Evolutionary conservation across 345 rosid species (phyloP).

Genomic region (Conringia planisiliqua): DNA sequence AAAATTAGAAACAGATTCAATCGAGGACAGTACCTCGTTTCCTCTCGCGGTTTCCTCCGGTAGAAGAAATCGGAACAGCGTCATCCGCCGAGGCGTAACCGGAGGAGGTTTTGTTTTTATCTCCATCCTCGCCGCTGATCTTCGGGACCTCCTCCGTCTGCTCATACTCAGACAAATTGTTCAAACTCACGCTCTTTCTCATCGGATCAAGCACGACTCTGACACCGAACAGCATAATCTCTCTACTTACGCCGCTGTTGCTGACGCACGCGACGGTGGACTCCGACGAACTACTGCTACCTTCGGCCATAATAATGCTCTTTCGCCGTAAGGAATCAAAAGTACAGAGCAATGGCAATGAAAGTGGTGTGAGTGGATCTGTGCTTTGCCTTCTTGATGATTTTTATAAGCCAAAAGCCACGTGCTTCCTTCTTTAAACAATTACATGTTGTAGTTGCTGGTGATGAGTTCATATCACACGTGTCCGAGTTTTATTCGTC

Average conservation of each 20-base stretch:
- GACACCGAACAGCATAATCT: constrained; percentile 89
- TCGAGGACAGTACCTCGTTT: constrained; percentile 62
- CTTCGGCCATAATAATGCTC: constrained; percentile 10
- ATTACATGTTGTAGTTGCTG: constrained; percentile 19
- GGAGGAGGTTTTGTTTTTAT: constrained; percentile 33
- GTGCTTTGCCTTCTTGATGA: neutral
- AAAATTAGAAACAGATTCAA: neutral
- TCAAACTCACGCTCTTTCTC: constrained; percentile 90
- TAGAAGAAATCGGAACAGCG: constrained; percentile 46
- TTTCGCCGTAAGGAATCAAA: constrained; percentile 12
- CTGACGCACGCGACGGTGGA: constrained; percentile 27
- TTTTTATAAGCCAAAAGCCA: constrained; percentile 28
- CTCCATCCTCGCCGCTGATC: neutral
- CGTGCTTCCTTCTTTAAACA: constrained; percentile 10
- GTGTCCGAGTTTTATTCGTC: neutral
- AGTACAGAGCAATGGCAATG: constrained; percentile 30
- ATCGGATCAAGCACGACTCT: constrained; percentile 87
- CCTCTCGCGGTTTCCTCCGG: constrained; percentile 53
- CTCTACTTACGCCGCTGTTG: constrained; percentile 32
- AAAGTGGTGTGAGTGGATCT: constrained; percentile 6
- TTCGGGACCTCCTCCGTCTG: constrained; percentile 40
- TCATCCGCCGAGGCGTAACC: constrained; percentile 90
- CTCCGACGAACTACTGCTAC: constrained; percentile 27
- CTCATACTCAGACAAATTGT: constrained; percentile 73
- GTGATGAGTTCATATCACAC: neutral